Evolutionary conservation across 2,329 filamentous ascomycete species (phyloP).

Genomic region (Penicillium sp.): DNA sequence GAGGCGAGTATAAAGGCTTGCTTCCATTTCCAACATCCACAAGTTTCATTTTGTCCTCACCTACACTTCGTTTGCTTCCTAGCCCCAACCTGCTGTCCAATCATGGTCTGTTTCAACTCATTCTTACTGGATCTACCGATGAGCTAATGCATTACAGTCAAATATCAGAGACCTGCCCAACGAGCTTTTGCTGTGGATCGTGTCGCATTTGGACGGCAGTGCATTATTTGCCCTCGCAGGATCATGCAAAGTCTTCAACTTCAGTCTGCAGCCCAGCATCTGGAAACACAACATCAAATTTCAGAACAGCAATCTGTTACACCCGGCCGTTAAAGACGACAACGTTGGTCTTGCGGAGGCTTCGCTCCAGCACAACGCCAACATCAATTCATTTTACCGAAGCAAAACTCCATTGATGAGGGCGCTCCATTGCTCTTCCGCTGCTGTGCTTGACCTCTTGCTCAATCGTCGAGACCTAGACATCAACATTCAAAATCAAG

Average conservation of each 20-base stretch:
- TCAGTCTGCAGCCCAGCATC: background rate
- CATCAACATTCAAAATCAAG: constrained; percentile 5
- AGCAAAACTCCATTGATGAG: constrained; percentile 1
- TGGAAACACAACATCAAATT: constrained; percentile 2
- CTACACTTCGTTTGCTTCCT: too few species aligned
- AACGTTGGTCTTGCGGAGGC: background rate
- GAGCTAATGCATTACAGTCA: background rate
- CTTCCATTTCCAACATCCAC: too few species aligned
- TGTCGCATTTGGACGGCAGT: constrained; percentile 1
- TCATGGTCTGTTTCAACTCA: background rate
- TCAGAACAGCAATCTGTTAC: constrained; percentile 7
- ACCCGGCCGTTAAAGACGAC: constrained; percentile 3
- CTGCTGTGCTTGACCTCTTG: background rate
- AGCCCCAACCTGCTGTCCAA: background rate
- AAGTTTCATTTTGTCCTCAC: too few species aligned
- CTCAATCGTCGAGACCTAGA: background rate
- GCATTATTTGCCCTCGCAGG: background rate
- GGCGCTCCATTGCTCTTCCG: background rate
- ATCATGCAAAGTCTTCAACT: background rate
- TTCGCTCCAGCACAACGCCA: background rate
- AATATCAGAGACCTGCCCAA: background rate
- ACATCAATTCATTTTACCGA: constrained; percentile 7
- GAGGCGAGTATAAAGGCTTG: too few species aligned
- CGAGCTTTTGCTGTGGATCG: background rate
- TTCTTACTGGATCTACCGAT: background rate